Evolutionary conservation across 2,329 filamentous ascomycete genomes (phyloP).

Genomic region (Cercospora brassicicola): DNA sequence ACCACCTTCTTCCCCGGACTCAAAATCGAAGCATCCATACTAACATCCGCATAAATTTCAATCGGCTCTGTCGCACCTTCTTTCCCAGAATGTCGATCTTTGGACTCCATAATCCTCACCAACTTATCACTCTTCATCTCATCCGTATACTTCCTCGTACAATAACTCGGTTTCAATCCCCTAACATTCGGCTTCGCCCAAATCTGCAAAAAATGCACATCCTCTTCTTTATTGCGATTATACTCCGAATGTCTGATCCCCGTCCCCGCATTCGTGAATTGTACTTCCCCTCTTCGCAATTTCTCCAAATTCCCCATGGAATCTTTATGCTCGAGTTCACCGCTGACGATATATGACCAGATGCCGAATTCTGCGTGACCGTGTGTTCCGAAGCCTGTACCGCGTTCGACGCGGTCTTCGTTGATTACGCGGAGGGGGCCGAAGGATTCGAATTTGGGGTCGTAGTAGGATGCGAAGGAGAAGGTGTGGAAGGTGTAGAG

Average conservation of each 20-base stretch:
- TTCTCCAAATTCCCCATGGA: conserved; percentile 71
- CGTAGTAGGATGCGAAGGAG: conserved; percentile 71
- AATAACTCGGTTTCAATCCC: conserved; percentile 72
- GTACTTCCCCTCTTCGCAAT: conserved; percentile 78
- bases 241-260: conserved; percentile 78
- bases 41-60: conserved; percentile 79
- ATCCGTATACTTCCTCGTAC: conserved; percentile 71
- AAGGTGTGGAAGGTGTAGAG: conserved; percentile 85
- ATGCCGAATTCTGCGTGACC: conserved; percentile 86
- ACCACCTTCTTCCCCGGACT: conserved; percentile 64
- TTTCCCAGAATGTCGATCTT: conserved; percentile 63
- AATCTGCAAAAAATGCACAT: conserved; percentile 84
- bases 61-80: conserved; percentile 70
- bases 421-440: conserved; percentile 82
- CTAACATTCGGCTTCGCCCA: conserved; percentile 79
- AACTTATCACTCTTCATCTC: conserved; percentile 70
- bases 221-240: conserved; percentile 69
- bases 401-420: conserved; percentile 76
- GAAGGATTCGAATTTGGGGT: conserved; percentile 67
- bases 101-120: conserved; percentile 72
- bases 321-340: conserved; percentile 84
- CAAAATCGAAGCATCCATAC: conserved; percentile 77
- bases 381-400: conserved; percentile 79
- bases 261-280: conserved; percentile 86
- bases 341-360: conserved; percentile 81